Evolutionary conservation across 2,329 filamentous ascomycete genomes (phyloP).

Genomic region (Colletotrichum siamense): DNA sequence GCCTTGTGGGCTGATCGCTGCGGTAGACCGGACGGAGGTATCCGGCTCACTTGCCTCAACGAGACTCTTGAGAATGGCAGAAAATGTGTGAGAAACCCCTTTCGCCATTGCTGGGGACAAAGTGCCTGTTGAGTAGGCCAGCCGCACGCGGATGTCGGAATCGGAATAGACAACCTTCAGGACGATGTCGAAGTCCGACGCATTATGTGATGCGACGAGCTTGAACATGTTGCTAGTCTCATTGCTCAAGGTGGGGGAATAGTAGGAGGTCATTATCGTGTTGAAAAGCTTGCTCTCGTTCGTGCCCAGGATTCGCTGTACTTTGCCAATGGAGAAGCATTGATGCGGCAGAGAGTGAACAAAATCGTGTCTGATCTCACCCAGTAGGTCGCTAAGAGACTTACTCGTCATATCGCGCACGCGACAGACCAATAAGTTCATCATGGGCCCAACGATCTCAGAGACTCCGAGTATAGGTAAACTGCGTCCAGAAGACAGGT

Average conservation of each 20-base stretch:
- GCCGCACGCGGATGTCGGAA: neutral
- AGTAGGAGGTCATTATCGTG: slow-evolving; percentile 17
- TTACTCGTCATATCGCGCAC: neutral
- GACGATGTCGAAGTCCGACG: slow-evolving; percentile 9
- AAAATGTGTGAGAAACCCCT: neutral
- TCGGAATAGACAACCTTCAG: slow-evolving; percentile 5
- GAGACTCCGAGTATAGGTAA: neutral
- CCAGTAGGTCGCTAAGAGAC: neutral
- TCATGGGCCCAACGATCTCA: slow-evolving; percentile 16
- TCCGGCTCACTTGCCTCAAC: neutral
- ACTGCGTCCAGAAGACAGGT: slow-evolving; percentile 5
- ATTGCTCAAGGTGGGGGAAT: neutral
- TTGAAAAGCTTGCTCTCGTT: slow-evolving; percentile 17
- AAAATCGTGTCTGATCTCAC: neutral
- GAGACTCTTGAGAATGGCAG: neutral
- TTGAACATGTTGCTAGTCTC: neutral
- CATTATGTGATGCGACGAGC: neutral
- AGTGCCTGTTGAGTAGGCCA: neutral
- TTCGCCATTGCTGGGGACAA: neutral
- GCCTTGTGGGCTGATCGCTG: neutral
- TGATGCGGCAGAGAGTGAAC: slow-evolving; percentile 10
- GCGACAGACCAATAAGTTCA: neutral
- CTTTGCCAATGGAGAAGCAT: slow-evolving; percentile 12
- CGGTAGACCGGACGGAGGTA: neutral
- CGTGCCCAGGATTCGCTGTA: slow-evolving; percentile 1